Evolutionary conservation across 179 eudicot species (phyloP).

Genomic region (Gypsophila paniculata): DNA sequence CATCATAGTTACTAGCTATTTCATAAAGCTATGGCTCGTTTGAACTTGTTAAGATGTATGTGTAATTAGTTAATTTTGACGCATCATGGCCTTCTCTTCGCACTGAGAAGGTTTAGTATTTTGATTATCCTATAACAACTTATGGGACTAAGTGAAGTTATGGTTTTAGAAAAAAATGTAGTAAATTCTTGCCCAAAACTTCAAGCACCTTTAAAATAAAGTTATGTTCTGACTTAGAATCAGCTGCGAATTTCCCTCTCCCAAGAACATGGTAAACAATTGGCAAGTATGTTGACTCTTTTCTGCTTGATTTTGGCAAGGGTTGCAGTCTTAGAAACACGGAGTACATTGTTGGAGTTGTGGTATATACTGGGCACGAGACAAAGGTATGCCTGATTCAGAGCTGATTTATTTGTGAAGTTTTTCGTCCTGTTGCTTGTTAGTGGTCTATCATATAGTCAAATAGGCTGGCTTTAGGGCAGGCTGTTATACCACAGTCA

Average conservation of each 20-base stretch:
- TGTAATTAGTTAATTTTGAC: conserved; percentile 2
- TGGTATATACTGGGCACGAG: conserved; percentile 87
- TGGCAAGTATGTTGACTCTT: conserved; percentile 18
- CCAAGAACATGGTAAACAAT: not conserved
- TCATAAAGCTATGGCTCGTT: not conserved
- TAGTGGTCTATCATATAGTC: conserved; percentile 4
- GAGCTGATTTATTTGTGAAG: conserved; percentile 8
- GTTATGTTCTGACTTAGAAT: not conserved
- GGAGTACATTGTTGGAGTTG: conserved; percentile 75
- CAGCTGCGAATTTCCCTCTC: not conserved
- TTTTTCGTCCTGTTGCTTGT: not conserved
- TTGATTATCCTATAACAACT: not conserved
- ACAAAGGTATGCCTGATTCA: conserved; percentile 58
- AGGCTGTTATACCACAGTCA: too few relatives aligned
- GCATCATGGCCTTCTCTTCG: conserved; percentile 2
- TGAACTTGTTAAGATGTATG: not conserved
- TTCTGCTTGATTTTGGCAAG: conserved; percentile 38
- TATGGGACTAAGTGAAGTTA: not conserved
- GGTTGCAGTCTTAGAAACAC: conserved; percentile 98
- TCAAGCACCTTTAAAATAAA: not conserved
- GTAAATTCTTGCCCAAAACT: not conserved
- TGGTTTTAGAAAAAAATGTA: not conserved
- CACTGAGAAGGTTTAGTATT: not conserved
- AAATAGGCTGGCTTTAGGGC: not conserved
- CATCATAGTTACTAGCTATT: conserved; percentile 1